A percentile compares a stretch with the other conserved stretches of the same genome.
Evolutionary conservation across 2,329 filamentous ascomycete species (phyloP).

Genomic region (Alternaria dauci): DNA sequence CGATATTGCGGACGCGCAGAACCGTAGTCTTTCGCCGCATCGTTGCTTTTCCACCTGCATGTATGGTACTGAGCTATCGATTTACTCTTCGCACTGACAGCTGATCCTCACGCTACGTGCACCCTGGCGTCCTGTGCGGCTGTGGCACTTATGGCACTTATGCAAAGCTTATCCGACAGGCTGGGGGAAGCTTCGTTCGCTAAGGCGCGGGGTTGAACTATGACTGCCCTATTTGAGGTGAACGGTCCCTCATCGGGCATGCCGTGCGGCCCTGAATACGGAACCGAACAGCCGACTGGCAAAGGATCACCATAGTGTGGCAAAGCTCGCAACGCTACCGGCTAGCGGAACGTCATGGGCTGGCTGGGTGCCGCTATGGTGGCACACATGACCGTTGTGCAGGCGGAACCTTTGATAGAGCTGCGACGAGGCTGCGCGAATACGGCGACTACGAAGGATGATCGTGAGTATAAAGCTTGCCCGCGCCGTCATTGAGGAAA

Average conservation of each 20-base stretch:
- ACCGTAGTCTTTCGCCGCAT: neutral
- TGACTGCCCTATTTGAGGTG: slow-evolving; percentile 21
- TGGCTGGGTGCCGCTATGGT: slow-evolving; percentile 12
- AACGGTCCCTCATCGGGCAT: slow-evolving; percentile 13
- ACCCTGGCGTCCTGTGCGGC: slow-evolving; percentile 12
- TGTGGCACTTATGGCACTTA: slow-evolving; percentile 9
- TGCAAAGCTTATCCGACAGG: slow-evolving; percentile 23
- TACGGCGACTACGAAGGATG: slow-evolving; percentile 1
- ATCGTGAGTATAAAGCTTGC: slow-evolving; percentile 17
- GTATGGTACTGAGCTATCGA: slow-evolving; percentile 20
- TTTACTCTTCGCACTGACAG: slow-evolving; percentile 15
- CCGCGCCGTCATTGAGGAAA: neutral
- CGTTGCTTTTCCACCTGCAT: slow-evolving; percentile 12
- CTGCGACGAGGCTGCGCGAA: slow-evolving; percentile 15
- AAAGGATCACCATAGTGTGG: slow-evolving; percentile 14
- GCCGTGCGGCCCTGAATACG: slow-evolving; percentile 16
- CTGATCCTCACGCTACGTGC: slow-evolving; percentile 4
- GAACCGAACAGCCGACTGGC: slow-evolving; percentile 1
- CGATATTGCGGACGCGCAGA: slow-evolving; percentile 24
- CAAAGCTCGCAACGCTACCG: slow-evolving; percentile 8
- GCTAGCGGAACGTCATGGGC: slow-evolving; percentile 20
- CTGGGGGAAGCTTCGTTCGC: slow-evolving; percentile 17
- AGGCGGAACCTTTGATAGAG: slow-evolving; percentile 14
- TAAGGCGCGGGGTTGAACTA: slow-evolving; percentile 27
- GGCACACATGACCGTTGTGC: slow-evolving; percentile 23